A percentile compares a stretch with the other conserved stretches of the same genome.
These are phyloP conservation scores for Ascochyta pisi DNA, from an alignment of 2,329 filamentous ascomycete species.

Conservation along the genomic window DNA sequence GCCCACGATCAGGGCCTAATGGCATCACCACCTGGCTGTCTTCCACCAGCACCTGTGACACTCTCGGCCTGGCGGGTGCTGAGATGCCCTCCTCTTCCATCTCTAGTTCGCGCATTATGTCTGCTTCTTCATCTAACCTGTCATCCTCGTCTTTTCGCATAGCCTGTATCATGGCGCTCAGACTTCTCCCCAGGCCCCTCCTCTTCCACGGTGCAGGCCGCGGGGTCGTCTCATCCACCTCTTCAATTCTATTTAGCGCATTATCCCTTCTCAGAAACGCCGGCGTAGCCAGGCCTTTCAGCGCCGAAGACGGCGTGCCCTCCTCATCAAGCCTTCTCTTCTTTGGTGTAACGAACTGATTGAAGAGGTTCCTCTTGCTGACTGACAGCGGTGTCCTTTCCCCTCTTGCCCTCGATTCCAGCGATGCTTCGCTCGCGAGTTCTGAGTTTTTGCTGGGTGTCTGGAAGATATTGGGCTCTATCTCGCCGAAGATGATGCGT, in stretches of 20 bases:
- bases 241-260: slow-evolving; percentile 61
- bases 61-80: slow-evolving; percentile 33
- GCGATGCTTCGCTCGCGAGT: slow-evolving; percentile 35
- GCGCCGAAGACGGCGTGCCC: slow-evolving; percentile 43
- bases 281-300: slow-evolving; percentile 68
- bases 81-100: slow-evolving; percentile 45
- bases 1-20: slow-evolving; percentile 53
- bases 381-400: slow-evolving; percentile 59
- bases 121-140: slow-evolving; percentile 72
- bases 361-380: slow-evolving; percentile 67
- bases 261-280: slow-evolving; percentile 68
- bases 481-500: slow-evolving; percentile 38
- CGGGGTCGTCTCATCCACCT: slow-evolving; percentile 54
- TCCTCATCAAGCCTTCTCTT: slow-evolving; percentile 53
- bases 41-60: slow-evolving; percentile 47
- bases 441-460: slow-evolving; percentile 49
- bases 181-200: slow-evolving; percentile 64
- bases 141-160: slow-evolving; percentile 65
- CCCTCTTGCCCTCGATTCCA: slow-evolving; percentile 39
- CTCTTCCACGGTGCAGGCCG: slow-evolving; percentile 53
- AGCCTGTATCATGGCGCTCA: slow-evolving; percentile 76
- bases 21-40: slow-evolving; percentile 55
- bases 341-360: slow-evolving; percentile 69
- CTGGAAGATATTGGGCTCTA: slow-evolving; percentile 43
- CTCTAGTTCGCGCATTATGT: slow-evolving; percentile 76